phyloP scores from a whole-genome alignment of 495 filamentous ascomycete species.

The Trichoderma parareesei region DNA sequence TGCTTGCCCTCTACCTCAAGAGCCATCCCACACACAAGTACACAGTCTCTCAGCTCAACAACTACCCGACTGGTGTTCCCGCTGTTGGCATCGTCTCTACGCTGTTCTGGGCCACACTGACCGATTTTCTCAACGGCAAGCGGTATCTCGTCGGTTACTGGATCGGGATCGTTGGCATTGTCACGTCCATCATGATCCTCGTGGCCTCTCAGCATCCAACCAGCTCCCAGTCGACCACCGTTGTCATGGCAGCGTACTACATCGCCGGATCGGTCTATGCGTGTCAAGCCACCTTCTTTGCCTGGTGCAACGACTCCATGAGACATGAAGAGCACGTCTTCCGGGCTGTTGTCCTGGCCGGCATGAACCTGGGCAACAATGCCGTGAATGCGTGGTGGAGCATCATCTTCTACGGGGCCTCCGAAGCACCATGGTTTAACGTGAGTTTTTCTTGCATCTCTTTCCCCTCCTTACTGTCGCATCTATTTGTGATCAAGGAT shows the following conservation, averaged over 20 bases:
- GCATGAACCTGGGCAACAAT: slow-evolving; percentile 52
- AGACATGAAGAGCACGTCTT: slow-evolving; percentile 36
- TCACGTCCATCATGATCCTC: slow-evolving; percentile 42
- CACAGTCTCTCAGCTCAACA: slow-evolving; percentile 39
- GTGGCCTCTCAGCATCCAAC: slow-evolving; percentile 32
- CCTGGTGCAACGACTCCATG: slow-evolving; percentile 54
- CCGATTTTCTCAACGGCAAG: slow-evolving; percentile 41
- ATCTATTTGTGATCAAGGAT: neutral
- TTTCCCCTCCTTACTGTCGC: neutral
- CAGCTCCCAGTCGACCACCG: slow-evolving; percentile 18
- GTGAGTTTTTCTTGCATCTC: slow-evolving; percentile 21
- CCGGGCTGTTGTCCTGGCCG: slow-evolving; percentile 42
- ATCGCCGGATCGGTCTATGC: slow-evolving; percentile 49
- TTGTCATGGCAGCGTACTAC: slow-evolving; percentile 46
- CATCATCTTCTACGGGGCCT: slow-evolving; percentile 54
- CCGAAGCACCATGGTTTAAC: slow-evolving; percentile 50
- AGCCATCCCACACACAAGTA: slow-evolving; percentile 26
- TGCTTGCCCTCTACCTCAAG: slow-evolving; percentile 40
- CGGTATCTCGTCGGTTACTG: slow-evolving; percentile 48
- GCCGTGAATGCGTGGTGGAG: slow-evolving; percentile 57
- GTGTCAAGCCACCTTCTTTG: slow-evolving; percentile 53
- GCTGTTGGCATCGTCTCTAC: slow-evolving; percentile 47
- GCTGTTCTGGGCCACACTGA: slow-evolving; percentile 48
- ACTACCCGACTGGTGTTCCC: slow-evolving; percentile 42
- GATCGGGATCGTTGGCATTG: slow-evolving; percentile 41